phyloP scores from a whole-genome alignment of 768 basidiomycete genomes.

The Phanerodontia chrysosporium region DNA sequence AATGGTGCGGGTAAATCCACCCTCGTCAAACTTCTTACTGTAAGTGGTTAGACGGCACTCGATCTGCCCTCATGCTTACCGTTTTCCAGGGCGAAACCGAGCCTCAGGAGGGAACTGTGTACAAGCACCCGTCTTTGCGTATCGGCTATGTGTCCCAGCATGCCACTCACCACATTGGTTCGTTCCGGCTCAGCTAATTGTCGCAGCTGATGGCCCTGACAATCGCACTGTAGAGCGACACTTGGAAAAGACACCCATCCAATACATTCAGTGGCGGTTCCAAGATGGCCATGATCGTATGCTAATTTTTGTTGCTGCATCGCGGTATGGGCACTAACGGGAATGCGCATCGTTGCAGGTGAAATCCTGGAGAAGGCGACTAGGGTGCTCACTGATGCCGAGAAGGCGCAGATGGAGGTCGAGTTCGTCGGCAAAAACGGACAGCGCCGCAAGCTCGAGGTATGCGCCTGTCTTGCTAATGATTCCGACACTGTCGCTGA shows the following conservation, averaged over 20 bases:
- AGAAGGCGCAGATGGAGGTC: constrained; percentile 69
- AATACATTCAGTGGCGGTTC: constrained; percentile 98
- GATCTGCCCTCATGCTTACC: background rate
- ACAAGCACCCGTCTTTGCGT: constrained; percentile 90
- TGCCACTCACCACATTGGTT: constrained; percentile 93
- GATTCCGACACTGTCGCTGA: background rate
- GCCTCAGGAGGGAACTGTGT: constrained; percentile 87
- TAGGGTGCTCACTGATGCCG: constrained; percentile 85
- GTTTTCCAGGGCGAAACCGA: constrained; percentile 73
- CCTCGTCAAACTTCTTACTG: constrained; percentile 89
- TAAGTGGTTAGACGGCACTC: constrained; percentile 29
- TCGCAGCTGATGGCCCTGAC: constrained; percentile 12
- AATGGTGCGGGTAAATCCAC: constrained; percentile 98
- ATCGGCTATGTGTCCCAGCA: constrained; percentile 98
- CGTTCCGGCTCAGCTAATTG: constrained; percentile 13
- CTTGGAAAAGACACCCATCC: constrained; percentile 93
- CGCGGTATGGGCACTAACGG: constrained; percentile 8
- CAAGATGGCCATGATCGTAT: constrained; percentile 97
- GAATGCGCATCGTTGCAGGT: constrained; percentile 36
- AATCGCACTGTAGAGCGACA: constrained; percentile 63
- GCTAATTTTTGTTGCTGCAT: constrained; percentile 16
- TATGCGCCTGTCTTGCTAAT: constrained; percentile 22
- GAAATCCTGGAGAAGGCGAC: constrained; percentile 90
- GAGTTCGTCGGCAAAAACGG: constrained; percentile 93
- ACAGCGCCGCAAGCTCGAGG: constrained; percentile 87